Evolutionary conservation across 352 stramenopile species (phyloP), one percentile per base, ranked within the genome.

Genomic region (Pythium rhizo-oryzae): DNA sequence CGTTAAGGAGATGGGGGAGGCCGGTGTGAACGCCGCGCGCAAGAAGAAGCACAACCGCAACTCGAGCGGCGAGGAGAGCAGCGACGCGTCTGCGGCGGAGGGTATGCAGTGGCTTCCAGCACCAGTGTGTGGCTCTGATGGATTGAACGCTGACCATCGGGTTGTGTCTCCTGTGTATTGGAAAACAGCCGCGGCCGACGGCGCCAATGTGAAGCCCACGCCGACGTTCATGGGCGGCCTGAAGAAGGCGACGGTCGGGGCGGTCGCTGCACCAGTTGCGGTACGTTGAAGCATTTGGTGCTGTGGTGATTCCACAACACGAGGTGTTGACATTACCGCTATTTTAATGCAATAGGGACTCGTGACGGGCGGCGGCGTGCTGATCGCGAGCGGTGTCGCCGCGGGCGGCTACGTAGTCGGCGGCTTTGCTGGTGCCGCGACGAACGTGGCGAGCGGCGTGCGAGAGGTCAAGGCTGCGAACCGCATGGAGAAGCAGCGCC

Each of bases 1-100:
- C 23, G 81, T 96, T 54, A 94, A 94, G 66, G 88, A 96, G 65
- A 96, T 96, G 88, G 83, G 88, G 44, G 82, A 96, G 49, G 88
- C 88, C 5, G 86, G 88, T 11, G 83, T 94, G n/a, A 74, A 94
- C 25, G 85, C 86, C 0, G 85, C 82, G 6, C 79, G 82, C n/a
- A 84, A 83, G 57, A 83, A 80, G 55, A 88, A 81, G 50, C 72
- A 63, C n/a, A 23, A 43, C 8, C 53, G 67, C 1, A 65, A 61
- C 28, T 63, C 69, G 57, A 70, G 55, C 35, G 57, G 68, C 28
- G 69, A 68, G 47, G 63, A 69, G 16, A 56, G 71, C 37, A 88
- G 78, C 62, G 85, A 88, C 44, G 70, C 50, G 23, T 65, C 69
- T 9, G 30, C 57, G 4, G 58, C 76, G 6, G 69, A 70, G 61